Percentiles rank a stretch among this genome's conserved stretches.
Conservation (phyloP, 345 rosid species). For the Bretschneidera sinensis region DNA sequence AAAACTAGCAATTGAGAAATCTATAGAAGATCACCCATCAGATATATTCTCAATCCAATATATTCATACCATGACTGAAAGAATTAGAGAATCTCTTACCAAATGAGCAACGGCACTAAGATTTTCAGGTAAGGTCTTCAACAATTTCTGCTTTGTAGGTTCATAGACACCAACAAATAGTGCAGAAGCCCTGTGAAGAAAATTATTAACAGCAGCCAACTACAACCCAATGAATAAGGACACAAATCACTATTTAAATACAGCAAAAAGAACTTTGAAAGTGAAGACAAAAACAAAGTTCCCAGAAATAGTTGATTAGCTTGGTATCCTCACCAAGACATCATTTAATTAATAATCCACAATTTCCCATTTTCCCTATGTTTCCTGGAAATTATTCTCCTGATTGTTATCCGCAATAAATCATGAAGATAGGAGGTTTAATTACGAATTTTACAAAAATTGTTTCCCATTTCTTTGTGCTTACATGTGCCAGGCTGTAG, state of each 20-base stretch:
- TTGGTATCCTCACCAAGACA: neutral
- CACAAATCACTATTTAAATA: neutral
- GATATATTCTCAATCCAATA: no score
- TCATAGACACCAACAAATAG: constrained; percentile 91
- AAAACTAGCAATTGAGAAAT: no score
- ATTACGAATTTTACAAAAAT: neutral
- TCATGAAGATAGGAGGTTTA: neutral
- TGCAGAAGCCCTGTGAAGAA: constrained; percentile 76
- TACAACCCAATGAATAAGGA: constrained; percentile 1
- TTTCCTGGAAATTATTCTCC: neutral
- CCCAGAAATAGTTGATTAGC: neutral
- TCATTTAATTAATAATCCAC: neutral
- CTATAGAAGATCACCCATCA: no score
- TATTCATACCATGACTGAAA: no score
- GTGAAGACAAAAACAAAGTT: neutral
- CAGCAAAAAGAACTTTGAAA: neutral
- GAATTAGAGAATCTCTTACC: constrained; percentile 44
- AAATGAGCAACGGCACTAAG: constrained; percentile 85
- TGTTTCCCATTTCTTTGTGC: neutral
- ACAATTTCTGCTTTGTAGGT: constrained; percentile 80
- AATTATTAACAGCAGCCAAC: constrained; percentile 13
- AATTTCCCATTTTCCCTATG: neutral
- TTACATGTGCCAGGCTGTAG: no score
- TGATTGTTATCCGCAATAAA: neutral
- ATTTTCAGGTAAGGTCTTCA: constrained; percentile 73